A percentile compares a stretch with the other conserved stretches of the same genome.
phyloP scores from a whole-genome alignment of 2,329 filamentous ascomycete species.

The Colletotrichum acutatum region DNA sequence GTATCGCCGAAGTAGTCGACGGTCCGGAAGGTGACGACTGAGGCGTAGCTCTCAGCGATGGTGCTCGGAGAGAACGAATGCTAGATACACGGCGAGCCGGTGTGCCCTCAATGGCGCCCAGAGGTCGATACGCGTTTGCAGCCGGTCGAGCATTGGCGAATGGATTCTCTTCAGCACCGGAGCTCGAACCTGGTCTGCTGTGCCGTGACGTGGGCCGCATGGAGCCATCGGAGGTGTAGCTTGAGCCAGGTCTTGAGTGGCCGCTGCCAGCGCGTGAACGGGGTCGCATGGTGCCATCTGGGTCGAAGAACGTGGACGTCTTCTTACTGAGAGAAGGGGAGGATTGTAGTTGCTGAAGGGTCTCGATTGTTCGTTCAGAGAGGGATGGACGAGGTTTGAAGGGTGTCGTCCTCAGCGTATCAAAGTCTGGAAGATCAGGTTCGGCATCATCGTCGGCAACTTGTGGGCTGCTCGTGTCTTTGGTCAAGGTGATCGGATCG shows the following conservation, averaged over 20 bases:
- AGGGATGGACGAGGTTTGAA: conserved; percentile 67
- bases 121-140: conserved; percentile 54
- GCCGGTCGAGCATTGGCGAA: conserved; percentile 55
- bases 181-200: conserved; percentile 67
- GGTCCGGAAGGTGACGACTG: conserved; percentile 38
- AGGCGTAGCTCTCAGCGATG: conserved; percentile 41
- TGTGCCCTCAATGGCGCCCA: conserved; percentile 56
- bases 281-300: conserved; percentile 68
- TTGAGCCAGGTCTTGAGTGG: conserved; percentile 65
- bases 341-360: conserved; percentile 79
- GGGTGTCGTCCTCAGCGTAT: conserved; percentile 33
- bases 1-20: conserved; percentile 45
- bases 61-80: conserved; percentile 49
- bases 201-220: conserved; percentile 60
- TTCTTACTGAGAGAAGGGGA: conserved; percentile 77
- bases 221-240: conserved; percentile 70
- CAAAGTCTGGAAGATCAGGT: conserved; percentile 8
- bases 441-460: conserved; percentile 35
- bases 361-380: conserved; percentile 87
- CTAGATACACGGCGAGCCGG: conserved; percentile 48
- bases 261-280: conserved; percentile 57
- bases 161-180: conserved; percentile 56
- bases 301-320: conserved; percentile 78
- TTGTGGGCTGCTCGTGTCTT: conserved; percentile 5
- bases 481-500: conserved; percentile 14